phyloP scores from a whole-genome alignment of 176 grass and related monocot species.

The Ensete glaucum region DNA sequence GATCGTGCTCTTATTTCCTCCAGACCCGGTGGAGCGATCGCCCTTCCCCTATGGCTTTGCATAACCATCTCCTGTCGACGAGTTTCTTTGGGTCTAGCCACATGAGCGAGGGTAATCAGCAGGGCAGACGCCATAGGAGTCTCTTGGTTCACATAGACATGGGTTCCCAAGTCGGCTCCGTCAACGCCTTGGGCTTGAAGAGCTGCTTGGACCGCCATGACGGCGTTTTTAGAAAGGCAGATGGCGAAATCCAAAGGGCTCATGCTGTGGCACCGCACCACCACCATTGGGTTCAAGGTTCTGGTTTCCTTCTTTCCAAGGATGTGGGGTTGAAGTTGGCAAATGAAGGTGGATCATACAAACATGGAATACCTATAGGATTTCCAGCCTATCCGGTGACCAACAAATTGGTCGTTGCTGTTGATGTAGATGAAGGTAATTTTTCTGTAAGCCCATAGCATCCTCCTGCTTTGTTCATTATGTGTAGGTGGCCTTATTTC shows the following conservation, averaged over 20 bases:
- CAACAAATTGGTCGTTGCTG: constrained; percentile 79
- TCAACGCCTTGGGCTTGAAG: constrained; percentile 43
- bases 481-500: neutral
- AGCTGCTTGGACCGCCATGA: constrained; percentile 36
- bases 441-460: neutral
- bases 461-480: constrained; percentile 1
- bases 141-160: constrained; percentile 28
- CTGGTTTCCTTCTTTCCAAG: constrained; percentile 33
- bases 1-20: constrained; percentile 38
- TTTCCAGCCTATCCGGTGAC: constrained; percentile 24
- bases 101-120: constrained; percentile 17
- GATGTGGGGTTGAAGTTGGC: constrained; percentile 18
- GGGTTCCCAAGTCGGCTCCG: constrained; percentile 27
- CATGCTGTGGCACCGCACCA: constrained; percentile 34
- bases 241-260: constrained; percentile 32
- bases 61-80: constrained; percentile 19
- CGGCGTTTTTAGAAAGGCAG: constrained; percentile 25
- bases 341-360: constrained; percentile 39
- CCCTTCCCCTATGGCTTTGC: constrained; percentile 28
- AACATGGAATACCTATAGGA: constrained; percentile 35
- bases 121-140: constrained; percentile 8
- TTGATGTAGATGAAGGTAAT: constrained; percentile 99
- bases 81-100: constrained; percentile 33
- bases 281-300: constrained; percentile 30
- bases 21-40: constrained; percentile 19